phyloP scores from a whole-genome alignment of 1,284 basidiomycete genomes.

The Cryptococcus sp. region DNA sequence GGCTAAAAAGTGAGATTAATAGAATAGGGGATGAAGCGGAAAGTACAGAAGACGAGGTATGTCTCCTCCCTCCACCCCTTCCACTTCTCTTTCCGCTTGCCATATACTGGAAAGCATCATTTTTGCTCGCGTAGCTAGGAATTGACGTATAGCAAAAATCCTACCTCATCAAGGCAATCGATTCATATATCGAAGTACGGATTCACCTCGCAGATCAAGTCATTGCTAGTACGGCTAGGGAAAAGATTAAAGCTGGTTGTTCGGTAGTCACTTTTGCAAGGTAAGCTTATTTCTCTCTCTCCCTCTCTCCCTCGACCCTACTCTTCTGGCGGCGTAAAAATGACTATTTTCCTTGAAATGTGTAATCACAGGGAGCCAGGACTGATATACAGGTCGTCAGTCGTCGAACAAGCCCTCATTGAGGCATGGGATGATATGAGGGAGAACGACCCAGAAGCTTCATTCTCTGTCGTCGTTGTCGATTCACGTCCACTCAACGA shows the following conservation, averaged over 20 bases:
- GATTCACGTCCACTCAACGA: conserved; percentile 91
- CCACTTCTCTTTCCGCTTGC: too few relatives aligned
- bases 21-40: conserved; percentile 73
- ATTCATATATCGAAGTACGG: conserved; percentile 88
- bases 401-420: conserved; percentile 86
- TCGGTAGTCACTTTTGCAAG: conserved; percentile 89
- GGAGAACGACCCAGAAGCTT: conserved; percentile 57
- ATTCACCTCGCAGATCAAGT: conserved; percentile 92
- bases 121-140: background rate
- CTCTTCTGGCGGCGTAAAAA: background rate
- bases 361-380: conserved; percentile 13
- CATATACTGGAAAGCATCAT: background rate
- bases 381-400: conserved; percentile 64
- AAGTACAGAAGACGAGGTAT: conserved; percentile 76
- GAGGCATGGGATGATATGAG: conserved; percentile 60
- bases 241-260: conserved; percentile 92
- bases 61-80: conserved; percentile 28
- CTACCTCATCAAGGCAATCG: conserved; percentile 76
- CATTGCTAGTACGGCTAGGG: conserved; percentile 80
- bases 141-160: conserved; percentile 77
- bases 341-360: conserved; percentile 2
- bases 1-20: conserved; percentile 94
- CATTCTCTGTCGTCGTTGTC: conserved; percentile 88
- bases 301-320: background rate
- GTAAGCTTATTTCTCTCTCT: conserved; percentile 49